Conservation (phyloP, 768 basidiomycete species). For the Crepidotus variabilis region DNA sequence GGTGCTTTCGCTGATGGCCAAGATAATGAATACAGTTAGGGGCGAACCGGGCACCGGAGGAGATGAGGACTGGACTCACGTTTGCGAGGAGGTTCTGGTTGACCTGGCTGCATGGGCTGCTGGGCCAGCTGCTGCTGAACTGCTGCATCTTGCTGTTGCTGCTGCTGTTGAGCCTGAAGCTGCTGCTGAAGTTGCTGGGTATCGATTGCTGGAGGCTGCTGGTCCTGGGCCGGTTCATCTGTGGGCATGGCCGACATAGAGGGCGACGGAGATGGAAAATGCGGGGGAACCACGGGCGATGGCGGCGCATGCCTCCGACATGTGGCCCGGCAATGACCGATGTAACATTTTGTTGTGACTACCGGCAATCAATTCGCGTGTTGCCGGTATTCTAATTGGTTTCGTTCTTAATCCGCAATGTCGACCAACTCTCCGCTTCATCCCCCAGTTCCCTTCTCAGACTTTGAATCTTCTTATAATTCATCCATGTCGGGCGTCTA, state of each 20-base stretch:
- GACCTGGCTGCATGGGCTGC: constrained; percentile 18
- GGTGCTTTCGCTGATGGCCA: constrained; percentile 64
- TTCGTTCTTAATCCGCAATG: constrained; percentile 6
- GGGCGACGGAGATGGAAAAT: constrained; percentile 22
- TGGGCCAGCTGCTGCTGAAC: constrained; percentile 22
- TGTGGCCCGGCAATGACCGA: constrained; percentile 15
- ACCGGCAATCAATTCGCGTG: background rate
- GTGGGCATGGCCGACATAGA: constrained; percentile 73
- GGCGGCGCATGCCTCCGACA: constrained; percentile 15
- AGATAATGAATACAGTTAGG: constrained; percentile 16
- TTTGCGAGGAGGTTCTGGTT: constrained; percentile 52
- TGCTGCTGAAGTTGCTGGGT: constrained; percentile 56
- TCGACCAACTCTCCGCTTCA: constrained; percentile 36
- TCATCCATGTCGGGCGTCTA: constrained; percentile 55
- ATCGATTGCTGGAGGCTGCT: constrained; percentile 50
- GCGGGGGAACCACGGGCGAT: constrained; percentile 23
- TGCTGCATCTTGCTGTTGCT: background rate
- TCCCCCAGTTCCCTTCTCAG: constrained; percentile 57
- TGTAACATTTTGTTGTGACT: background rate
- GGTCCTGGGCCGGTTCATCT: constrained; percentile 58
- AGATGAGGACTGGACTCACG: constrained; percentile 37
- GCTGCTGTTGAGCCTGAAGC: constrained; percentile 33
- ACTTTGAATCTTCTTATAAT: constrained; percentile 74
- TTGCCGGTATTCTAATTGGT: constrained; percentile 1
- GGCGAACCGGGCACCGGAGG: constrained; percentile 10